phyloP scores from a whole-genome alignment of 805 yeast genomes.

The Jamesozyma hellenica region DNA sequence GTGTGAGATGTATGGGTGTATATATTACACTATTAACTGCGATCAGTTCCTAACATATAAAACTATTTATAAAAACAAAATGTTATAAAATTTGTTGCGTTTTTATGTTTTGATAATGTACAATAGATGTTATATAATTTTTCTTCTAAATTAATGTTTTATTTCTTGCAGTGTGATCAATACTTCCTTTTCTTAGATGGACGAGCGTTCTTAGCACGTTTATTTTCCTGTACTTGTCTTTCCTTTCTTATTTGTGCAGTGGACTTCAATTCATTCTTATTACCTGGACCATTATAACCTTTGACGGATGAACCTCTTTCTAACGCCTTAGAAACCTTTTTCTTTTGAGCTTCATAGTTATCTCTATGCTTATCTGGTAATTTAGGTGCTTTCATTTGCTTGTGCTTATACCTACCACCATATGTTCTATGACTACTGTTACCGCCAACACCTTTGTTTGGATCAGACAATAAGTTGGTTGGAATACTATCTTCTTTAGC shows the following conservation, averaged over 20 bases:
- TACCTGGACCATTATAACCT: conserved; percentile 41
- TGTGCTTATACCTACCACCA: conserved; percentile 59
- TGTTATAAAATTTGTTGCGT: no score
- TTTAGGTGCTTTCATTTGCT: conserved; percentile 68
- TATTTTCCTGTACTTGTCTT: conserved; percentile 59
- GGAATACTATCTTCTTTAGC: conserved; percentile 37
- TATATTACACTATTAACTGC: no score
- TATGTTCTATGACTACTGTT: conserved; percentile 9
- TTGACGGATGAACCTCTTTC: conserved; percentile 65
- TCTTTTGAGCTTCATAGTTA: conserved; percentile 72
- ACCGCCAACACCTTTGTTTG: conserved; percentile 9
- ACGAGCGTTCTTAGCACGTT: conserved; percentile 77
- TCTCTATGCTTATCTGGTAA: conserved; percentile 87
- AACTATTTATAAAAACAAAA: no score
- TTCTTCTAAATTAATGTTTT: not conserved
- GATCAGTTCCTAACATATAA: no score
- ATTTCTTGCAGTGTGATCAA: conserved; percentile 2
- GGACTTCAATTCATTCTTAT: conserved; percentile 46
- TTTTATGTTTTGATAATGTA: not conserved
- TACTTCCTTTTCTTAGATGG: conserved; percentile 34
- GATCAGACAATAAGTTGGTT: conserved; percentile 28
- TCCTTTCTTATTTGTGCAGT: conserved; percentile 71
- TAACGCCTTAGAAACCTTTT: conserved; percentile 68
- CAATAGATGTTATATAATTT: not conserved
- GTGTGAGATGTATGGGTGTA: no score